Conservation (phyloP, 257 asterid species). For the Nicotiana paniculata region DNA sequence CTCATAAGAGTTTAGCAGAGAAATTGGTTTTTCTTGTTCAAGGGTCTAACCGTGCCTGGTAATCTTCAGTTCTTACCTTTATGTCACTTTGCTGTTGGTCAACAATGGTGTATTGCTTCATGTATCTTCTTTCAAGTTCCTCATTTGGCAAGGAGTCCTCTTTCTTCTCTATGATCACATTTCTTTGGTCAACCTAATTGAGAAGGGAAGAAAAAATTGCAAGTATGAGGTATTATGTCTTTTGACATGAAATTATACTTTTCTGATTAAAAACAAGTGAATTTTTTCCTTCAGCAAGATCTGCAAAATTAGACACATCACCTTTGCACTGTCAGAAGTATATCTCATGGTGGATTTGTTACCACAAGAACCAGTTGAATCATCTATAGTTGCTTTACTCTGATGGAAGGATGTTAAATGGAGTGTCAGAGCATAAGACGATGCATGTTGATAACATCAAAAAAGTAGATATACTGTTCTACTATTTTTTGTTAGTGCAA, state of each 20-base stretch:
- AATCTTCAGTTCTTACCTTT: constrained; percentile 38
- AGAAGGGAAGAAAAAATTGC: constrained; percentile 11
- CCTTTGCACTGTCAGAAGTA: constrained; percentile 38
- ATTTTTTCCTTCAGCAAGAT: not conserved
- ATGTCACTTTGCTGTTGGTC: constrained; percentile 68
- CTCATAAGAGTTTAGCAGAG: not conserved
- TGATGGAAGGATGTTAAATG: constrained; percentile 24
- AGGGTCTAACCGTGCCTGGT: not conserved
- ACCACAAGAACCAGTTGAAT: constrained; percentile 33
- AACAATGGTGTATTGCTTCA: constrained; percentile 55
- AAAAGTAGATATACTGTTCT: not conserved
- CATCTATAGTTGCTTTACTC: constrained; percentile 41
- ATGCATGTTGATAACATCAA: not conserved
- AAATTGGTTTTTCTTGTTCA: not conserved
- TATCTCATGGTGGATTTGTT: constrained; percentile 27
- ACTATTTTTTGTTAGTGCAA: not conserved
- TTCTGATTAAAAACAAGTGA: not conserved
- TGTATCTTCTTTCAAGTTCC: constrained; percentile 35
- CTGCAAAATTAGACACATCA: constrained; percentile 9
- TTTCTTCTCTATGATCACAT: constrained; percentile 17
- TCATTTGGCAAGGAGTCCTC: constrained; percentile 36
- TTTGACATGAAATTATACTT: not conserved
- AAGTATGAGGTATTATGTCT: not conserved
- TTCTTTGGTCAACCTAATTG: constrained; percentile 36
- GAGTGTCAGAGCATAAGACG: constrained; percentile 2